Percentiles rank a stretch among this genome's conserved stretches.
Evolutionary conservation across 352 stramenopile species (phyloP).

Genomic region (Phytophthora cajani): DNA sequence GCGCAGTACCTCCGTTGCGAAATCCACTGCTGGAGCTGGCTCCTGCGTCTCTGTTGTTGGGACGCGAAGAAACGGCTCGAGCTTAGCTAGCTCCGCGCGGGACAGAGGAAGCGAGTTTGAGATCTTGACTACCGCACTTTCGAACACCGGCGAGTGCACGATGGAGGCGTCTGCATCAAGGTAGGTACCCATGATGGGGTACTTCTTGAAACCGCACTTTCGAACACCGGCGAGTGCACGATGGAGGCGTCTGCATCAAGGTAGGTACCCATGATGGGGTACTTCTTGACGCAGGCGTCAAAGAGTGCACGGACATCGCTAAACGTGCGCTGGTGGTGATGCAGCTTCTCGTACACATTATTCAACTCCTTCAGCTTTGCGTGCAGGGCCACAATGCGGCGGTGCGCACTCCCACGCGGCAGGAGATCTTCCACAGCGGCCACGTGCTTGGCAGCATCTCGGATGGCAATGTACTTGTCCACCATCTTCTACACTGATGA

Average conservation of each 20-base stretch:
- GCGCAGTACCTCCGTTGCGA: background rate
- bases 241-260: background rate
- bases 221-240: background rate
- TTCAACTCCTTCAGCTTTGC: slow-evolving; percentile 28
- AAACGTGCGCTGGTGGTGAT: background rate
- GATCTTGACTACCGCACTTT: background rate
- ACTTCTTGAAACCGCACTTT: background rate
- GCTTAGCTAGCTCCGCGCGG: background rate
- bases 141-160: background rate
- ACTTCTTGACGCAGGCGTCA: background rate
- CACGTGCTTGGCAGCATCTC: background rate
- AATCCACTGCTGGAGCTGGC: background rate
- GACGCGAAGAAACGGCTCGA: background rate
- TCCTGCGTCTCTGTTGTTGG: background rate
- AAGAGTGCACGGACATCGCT: background rate
- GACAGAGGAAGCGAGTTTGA: background rate
- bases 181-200: background rate
- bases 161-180: background rate
- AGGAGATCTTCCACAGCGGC: background rate
- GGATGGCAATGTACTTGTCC: background rate
- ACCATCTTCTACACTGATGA: background rate
- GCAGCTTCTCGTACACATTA: slow-evolving; percentile 4
- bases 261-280: background rate
- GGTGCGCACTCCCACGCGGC: background rate
- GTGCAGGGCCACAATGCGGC: slow-evolving; percentile 3